Evolutionary conservation across 139 green algal species (phyloP).

Genomic region (Bryopsis sp.): DNA sequence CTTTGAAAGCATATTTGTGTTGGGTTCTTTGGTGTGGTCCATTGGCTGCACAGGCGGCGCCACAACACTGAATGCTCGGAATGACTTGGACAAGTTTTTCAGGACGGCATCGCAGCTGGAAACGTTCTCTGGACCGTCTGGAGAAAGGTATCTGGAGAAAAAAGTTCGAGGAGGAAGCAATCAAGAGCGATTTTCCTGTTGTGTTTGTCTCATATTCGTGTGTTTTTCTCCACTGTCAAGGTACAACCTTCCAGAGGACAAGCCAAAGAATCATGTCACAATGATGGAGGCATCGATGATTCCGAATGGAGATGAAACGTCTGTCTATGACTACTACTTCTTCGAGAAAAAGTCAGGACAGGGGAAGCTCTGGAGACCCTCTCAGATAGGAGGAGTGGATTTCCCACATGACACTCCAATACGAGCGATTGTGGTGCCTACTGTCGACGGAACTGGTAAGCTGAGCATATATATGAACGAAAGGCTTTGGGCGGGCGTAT

Average conservation of each 20-base stretch:
- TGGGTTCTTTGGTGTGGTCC: slow-evolving; percentile 44
- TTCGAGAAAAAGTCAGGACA: slow-evolving; percentile 28
- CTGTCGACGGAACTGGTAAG: slow-evolving; percentile 42
- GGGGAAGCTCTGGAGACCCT: slow-evolving; percentile 36
- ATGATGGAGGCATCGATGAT: slow-evolving; percentile 30
- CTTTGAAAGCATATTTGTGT: slow-evolving; percentile 41
- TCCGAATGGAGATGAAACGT: slow-evolving; percentile 25
- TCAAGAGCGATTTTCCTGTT: slow-evolving; percentile 28
- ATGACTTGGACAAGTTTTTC: slow-evolving; percentile 35
- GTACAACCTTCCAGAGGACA: no score
- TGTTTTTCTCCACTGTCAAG: not conserved
- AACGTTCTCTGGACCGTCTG: no score
- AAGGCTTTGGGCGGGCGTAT: not conserved
- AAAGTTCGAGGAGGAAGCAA: slow-evolving; percentile 32
- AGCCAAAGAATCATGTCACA: slow-evolving; percentile 35
- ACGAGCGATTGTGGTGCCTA: no score
- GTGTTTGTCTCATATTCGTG: not conserved
- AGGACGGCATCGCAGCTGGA: slow-evolving; percentile 25
- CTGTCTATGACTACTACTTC: slow-evolving; percentile 26
- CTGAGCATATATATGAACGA: slow-evolving; percentile 29
- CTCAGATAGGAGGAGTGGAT: slow-evolving; percentile 23
- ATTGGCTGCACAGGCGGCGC: slow-evolving; percentile 35
- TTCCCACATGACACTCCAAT: no score
- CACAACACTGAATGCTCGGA: slow-evolving; percentile 24
- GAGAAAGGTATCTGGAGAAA: slow-evolving; percentile 23